Base-by-base conservation (phyloP, 2,329 filamentous ascomycete genomes). In the Stemphylium vesicarium region DNA sequence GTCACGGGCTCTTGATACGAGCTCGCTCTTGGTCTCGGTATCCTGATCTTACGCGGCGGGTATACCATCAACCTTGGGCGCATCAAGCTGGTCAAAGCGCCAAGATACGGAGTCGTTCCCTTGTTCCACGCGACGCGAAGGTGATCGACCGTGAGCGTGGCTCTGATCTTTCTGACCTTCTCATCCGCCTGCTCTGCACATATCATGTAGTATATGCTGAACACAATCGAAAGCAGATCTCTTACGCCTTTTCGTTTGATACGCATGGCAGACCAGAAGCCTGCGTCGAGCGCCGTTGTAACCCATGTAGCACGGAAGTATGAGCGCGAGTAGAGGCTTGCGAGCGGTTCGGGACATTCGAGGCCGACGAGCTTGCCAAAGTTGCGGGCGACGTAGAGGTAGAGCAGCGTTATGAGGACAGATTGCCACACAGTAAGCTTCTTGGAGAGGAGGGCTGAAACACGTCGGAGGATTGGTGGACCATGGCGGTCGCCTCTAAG, bases 241-340 rank as follows among this genome's bases (percentile, higher is more conserved):
- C 92, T 84, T 37, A 96, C 65, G 86, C 90, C 93, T 67, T 90
- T 92, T 42, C 82, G 82, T 52, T 85, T 85, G 60, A 99, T 93
- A 68, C 87, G 89, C 95, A 99, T 99, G 31, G 95, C 95, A 0
- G 92, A 96, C 95, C 95, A 99, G 76, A 97, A 99, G 1, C 95
- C 95, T 5, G 95, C 95, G 68, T 99, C 95, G 57, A 99, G 79
- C 0, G 92, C 95, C 0, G 95, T 99, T 48, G 95, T 88, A 13
- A 98, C 86, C 95, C 95, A 99, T 72, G 95, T 99, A 50, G 95
- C 95, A 43, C 95, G 88, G 75, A 96, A 99, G 79, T 96, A 99
- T 24, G 90, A 88, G 46, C 91, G 84, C 50, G 91, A 92, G 79
- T 99, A 99, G 74, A 98, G 88, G 71, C 96, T 96, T 26, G 93